Base-by-base conservation (phyloP, 2,329 filamentous ascomycete genomes). In the Fusarium proliferatum region DNA sequence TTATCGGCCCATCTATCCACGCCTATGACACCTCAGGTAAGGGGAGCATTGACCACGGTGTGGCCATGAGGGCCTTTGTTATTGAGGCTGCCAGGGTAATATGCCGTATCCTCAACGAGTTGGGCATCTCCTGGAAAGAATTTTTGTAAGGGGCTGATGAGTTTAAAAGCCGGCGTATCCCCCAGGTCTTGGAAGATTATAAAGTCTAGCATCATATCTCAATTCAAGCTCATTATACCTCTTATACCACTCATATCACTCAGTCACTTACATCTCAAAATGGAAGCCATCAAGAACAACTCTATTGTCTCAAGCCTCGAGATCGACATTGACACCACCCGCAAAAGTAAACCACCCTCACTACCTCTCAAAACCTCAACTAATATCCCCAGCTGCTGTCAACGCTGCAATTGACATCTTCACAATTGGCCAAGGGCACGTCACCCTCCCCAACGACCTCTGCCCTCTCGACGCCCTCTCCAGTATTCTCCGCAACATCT, bases 1-100 rank as follows among this genome's bases (percentile, higher is more conserved):
- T 57, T 74, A 78, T 78, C 76, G 68, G 61, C 69, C 76, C 76
- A 78, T 78, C 69, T 69, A 76, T 73, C 76, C 76, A 78, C 76
- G 75, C 43, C 66, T 69, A 73, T 73, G 72, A 76, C 68, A 71
- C 69, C 71, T 62, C 56, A 66, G 61, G 57, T 63, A 41, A 58
- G 49, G 55, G 17, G 52, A 67, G 76, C 76, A 74, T 76, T 74
- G 76, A 71, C 76, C 75, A 77, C 71, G 70, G 58, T 74, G 75
- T 76, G 76, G 64, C 73, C 71, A 78, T 75, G 67, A 78, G 53
- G 67, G 34, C 69, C 64, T 73, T 28, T 76, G 65, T 63, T 67
- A 71, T 66, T 77, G 73, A 78, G 65, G 53, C 51, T 75, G 68
- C 76, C 64, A 59, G 68, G 72, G 73, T 76, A 42, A 33, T 30